Conservation (phyloP, 192 early-diverging fungal genomes). For the Cetraspora pellucida region DNA sequence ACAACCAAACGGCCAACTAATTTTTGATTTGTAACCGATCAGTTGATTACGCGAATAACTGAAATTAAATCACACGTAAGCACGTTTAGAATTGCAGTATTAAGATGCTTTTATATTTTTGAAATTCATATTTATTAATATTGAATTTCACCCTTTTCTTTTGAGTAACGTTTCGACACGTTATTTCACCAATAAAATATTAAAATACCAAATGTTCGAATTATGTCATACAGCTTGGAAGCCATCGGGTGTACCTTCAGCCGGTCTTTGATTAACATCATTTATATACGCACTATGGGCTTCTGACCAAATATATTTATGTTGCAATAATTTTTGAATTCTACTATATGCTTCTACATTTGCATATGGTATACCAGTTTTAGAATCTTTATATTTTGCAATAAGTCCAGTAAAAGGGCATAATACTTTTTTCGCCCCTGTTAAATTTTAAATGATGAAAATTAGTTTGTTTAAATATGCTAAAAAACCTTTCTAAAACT, state of each 20-base stretch:
- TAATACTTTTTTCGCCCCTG: constrained; percentile 42
- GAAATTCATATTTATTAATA: too few species aligned
- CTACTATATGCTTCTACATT: constrained; percentile 60
- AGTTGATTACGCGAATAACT: too few species aligned
- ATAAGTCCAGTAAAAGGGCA: constrained; percentile 65
- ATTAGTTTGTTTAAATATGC: background rate
- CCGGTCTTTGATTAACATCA: constrained; percentile 40
- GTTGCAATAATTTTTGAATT: constrained; percentile 47
- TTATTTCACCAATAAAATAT: too few species aligned
- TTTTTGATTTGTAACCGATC: too few species aligned
- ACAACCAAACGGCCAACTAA: too few species aligned
- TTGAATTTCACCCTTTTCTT: too few species aligned
- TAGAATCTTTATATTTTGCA: constrained; percentile 64
- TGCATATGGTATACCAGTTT: constrained; percentile 60
- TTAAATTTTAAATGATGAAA: background rate
- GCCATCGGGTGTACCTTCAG: constrained; percentile 40
- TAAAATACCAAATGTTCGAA: too few species aligned
- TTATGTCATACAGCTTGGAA: constrained; percentile 39
- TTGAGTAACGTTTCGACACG: too few species aligned
- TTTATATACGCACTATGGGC: constrained; percentile 44
- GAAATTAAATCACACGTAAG: too few species aligned
- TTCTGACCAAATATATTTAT: constrained; percentile 60
- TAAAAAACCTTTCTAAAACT: background rate
- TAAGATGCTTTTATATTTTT: too few species aligned
- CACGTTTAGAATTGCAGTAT: too few species aligned